phyloP scores from a whole-genome alignment of 177 flowering plant genomes.

The Tripterygium wilfordii region DNA sequence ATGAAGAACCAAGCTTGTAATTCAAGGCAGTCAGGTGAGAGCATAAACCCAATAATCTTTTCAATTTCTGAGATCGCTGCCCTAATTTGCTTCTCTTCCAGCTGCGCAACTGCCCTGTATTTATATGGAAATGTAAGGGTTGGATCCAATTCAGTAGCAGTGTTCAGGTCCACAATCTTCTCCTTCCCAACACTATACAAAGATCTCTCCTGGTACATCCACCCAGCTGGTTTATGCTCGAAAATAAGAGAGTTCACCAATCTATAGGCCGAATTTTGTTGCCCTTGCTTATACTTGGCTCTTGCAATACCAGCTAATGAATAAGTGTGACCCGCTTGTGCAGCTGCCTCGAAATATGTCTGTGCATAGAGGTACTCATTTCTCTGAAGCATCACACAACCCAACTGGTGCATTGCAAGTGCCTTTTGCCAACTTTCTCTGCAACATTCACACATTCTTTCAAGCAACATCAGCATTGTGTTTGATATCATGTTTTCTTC shows the following conservation, averaged over 20 bases:
- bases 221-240: conserved; percentile 48
- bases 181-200: conserved; percentile 55
- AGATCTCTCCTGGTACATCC: conserved; percentile 91
- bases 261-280: conserved; percentile 55
- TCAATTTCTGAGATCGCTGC: conserved; percentile 60
- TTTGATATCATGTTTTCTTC: conserved; percentile 54
- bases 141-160: conserved; percentile 79
- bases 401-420: conserved; percentile 63
- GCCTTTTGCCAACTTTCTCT: conserved; percentile 55
- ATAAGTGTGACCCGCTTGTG: conserved; percentile 59
- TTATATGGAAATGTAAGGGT: conserved; percentile 72
- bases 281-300: conserved; percentile 55
- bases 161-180: conserved; percentile 50
- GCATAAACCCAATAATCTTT: conserved; percentile 57
- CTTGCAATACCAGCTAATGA: conserved; percentile 70
- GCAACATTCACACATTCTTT: conserved; percentile 62
- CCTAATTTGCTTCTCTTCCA: conserved; percentile 43
- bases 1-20: conserved; percentile 70
- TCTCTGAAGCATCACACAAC: conserved; percentile 65
- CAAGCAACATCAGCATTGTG: conserved; percentile 50
- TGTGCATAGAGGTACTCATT: conserved; percentile 60
- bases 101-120: conserved; percentile 53
- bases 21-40: conserved; percentile 74
- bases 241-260: conserved; percentile 46
- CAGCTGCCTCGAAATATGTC: conserved; percentile 53